Base-by-base conservation (phyloP, 1,139 yeast species). In the Blastobotrys raffinosifermentans region DNA sequence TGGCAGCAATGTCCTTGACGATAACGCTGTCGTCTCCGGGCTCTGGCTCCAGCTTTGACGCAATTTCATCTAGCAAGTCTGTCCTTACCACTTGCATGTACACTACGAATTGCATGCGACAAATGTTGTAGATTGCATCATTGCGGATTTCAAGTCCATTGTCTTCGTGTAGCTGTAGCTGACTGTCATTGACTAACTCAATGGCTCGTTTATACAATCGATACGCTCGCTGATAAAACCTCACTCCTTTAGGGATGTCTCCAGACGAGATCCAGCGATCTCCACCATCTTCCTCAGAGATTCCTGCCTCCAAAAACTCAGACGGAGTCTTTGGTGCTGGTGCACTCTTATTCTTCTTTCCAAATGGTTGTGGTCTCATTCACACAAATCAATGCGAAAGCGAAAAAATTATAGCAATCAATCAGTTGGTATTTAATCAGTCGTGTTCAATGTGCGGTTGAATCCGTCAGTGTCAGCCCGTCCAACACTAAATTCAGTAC, bases 211-310 rank as follows among this genome's bases (percentile, higher is more conserved):
- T 19, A 35, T 55, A 55, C 34, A 44, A 29, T 22, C 34, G 35
- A 25, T 34, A 41, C 4, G 59, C 58, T 19, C 51, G 32, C 35
- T 50, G 52, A 33, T 53, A 55, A 40, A 55, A 55, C 36, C 60
- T 40, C 11, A 55, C 44, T 1, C 53, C 60, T 38, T 55, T 55
- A 25, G 57, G 48, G n/a, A 46, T 40, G 39, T 55, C 60, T 3
- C 54, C 53, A 2, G 57, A 49, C n/a, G 43, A 45, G 17, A 53
- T 41, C 60, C 60, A 55, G 26, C 60, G 48, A 37, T 54, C 59
- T 11, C 59, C 61, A 26, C 47, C 47, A 30, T 53, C 60, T 26
- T 54, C 60, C 31, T 50, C 54, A 7, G 45, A 48, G 3, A 48
- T 48, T 3, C 58, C 60, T 4, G 44, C 44, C 14, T 51, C 55